A percentile compares a stretch with the other conserved stretches of the same genome.
Evolutionary conservation across 805 yeast genomes (phyloP).

Genomic region (Candida palmyrensis): DNA sequence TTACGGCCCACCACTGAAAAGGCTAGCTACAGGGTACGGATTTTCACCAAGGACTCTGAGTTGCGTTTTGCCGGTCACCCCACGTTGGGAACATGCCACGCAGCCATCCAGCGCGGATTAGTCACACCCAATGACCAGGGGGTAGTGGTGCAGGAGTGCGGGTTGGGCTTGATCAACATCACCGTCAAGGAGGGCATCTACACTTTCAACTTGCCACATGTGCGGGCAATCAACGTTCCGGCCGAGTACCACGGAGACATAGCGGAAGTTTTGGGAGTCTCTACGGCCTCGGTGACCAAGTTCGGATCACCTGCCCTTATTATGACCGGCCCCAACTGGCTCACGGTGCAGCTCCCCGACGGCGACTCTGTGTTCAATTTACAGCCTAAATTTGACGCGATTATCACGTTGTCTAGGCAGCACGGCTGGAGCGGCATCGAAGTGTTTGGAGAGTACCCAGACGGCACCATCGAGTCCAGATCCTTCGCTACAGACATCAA

Average conservation of each 20-base stretch:
- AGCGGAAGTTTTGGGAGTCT: slow-evolving; percentile 7
- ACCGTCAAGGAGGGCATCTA: slow-evolving; percentile 14
- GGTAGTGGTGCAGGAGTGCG: slow-evolving; percentile 38
- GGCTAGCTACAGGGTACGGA: slow-evolving; percentile 46
- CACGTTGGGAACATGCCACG: slow-evolving; percentile 48
- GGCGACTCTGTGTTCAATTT: slow-evolving; percentile 27
- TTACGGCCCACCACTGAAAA: slow-evolving; percentile 29
- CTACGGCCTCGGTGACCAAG: slow-evolving; percentile 2
- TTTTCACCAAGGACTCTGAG: slow-evolving; percentile 44
- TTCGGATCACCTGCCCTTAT: slow-evolving; percentile 19
- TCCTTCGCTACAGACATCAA: slow-evolving; percentile 34
- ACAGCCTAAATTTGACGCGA: slow-evolving; percentile 22
- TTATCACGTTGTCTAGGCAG: slow-evolving; percentile 13
- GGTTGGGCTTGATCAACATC: slow-evolving; percentile 37
- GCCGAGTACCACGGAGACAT: slow-evolving; percentile 6
- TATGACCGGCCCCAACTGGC: slow-evolving; percentile 47
- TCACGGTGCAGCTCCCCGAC: slow-evolving; percentile 26
- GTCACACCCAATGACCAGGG: slow-evolving; percentile 19
- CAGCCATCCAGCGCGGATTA: slow-evolving; percentile 35
- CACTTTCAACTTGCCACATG: slow-evolving; percentile 25
- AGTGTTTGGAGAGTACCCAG: slow-evolving; percentile 29
- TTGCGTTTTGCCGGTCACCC: slow-evolving; percentile 66
- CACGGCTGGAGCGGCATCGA: slow-evolving; percentile 29
- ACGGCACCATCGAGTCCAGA: slow-evolving; percentile 28
- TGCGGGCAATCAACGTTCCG: slow-evolving; percentile 7